phyloP scores from a whole-genome alignment of 345 rosid genomes.

The Citrus sp. region DNA sequence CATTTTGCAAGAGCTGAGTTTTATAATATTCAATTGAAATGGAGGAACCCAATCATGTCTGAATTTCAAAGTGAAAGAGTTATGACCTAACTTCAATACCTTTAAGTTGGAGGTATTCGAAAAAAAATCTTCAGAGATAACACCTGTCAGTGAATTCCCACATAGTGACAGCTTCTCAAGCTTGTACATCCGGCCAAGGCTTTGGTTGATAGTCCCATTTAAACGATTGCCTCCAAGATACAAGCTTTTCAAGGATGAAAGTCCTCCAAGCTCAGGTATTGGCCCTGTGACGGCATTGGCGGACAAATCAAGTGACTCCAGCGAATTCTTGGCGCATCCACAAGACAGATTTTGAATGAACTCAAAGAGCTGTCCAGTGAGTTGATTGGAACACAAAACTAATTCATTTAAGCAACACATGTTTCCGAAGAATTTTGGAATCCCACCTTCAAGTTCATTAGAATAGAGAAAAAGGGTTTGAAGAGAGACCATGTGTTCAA shows the following conservation, averaged over 20 bases:
- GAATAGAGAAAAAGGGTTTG: no score
- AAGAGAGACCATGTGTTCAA: background rate
- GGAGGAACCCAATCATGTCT: background rate
- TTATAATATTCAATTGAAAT: background rate
- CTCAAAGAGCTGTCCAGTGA: background rate
- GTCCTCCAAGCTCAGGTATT: background rate
- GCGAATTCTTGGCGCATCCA: background rate
- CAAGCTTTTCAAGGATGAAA: background rate
- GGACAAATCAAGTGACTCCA: constrained; percentile 12
- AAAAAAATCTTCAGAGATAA: background rate
- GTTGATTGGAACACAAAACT: background rate
- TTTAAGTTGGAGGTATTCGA: background rate
- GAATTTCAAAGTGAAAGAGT: background rate
- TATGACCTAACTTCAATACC: fast-evolving
- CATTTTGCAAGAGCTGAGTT: background rate
- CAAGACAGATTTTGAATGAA: background rate
- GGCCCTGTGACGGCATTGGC: constrained; percentile 15
- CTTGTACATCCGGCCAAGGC: background rate
- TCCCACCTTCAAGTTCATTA: background rate
- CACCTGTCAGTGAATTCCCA: background rate
- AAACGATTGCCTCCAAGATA: background rate
- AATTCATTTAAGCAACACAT: background rate
- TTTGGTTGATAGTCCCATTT: background rate
- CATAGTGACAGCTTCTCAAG: fast-evolving
- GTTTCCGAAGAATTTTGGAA: background rate